Evolutionary conservation across 1,284 basidiomycete species (phyloP).

Genomic region (Trametes hirsuta): DNA sequence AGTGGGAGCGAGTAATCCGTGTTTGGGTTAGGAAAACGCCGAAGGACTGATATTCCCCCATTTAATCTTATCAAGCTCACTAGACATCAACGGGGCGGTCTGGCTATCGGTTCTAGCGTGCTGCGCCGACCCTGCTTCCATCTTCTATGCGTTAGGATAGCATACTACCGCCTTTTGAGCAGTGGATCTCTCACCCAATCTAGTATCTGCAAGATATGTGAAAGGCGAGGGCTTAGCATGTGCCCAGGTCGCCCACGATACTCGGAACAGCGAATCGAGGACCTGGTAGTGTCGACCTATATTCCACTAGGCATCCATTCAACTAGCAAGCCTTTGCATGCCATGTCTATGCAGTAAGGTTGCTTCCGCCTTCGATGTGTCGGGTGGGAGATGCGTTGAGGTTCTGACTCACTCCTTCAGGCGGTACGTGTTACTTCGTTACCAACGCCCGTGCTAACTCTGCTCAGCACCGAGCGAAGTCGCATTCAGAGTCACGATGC

Average conservation of each 20-base stretch:
- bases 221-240: too few relatives aligned
- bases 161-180: neutral
- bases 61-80: neutral
- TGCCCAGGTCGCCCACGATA: too few relatives aligned
- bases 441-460: constrained; percentile 8
- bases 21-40: constrained; percentile 15
- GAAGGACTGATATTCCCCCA: constrained; percentile 11
- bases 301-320: too few relatives aligned
- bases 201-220: too few relatives aligned
- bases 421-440: constrained; percentile 6
- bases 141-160: constrained; percentile 3
- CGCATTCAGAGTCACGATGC: neutral
- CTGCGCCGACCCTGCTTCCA: constrained; percentile 15
- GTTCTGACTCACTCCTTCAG: neutral
- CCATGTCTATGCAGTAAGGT: too few relatives aligned
- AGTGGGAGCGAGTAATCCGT: constrained; percentile 6
- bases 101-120: constrained; percentile 16
- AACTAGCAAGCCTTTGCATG: too few relatives aligned
- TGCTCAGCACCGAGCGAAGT: neutral
- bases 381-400: neutral
- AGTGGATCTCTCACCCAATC: too few relatives aligned
- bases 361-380: too few relatives aligned
- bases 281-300: too few relatives aligned
- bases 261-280: too few relatives aligned
- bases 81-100: constrained; percentile 3